phyloP scores from a whole-genome alignment of 164 flowering plant genomes.

The Liquidambar formosana region DNA sequence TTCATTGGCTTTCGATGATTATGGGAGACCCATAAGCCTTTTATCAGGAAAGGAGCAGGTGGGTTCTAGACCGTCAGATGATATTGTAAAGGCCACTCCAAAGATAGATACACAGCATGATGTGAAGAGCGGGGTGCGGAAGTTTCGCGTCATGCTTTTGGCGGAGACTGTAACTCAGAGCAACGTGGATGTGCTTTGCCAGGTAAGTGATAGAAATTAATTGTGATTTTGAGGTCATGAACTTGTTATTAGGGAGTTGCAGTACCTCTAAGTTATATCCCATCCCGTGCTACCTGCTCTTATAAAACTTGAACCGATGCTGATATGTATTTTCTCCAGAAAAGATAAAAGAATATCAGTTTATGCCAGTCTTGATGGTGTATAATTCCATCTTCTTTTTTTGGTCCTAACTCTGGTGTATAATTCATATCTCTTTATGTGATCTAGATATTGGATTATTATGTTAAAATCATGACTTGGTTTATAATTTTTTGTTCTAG shows the following conservation, averaged over 20 bases:
- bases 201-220: constrained; percentile 1
- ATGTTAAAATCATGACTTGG: not conserved
- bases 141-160: constrained; percentile 14
- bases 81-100: not conserved
- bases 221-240: not conserved
- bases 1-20: constrained; percentile 16
- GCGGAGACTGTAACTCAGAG: constrained; percentile 15
- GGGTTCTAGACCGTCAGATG: not conserved
- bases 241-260: not conserved
- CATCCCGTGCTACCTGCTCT: not conserved
- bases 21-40: constrained; percentile 13
- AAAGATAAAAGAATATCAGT: not conserved
- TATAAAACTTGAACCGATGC: not conserved
- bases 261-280: not conserved
- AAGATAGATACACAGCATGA: not conserved
- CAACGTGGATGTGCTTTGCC: constrained; percentile 21
- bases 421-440: not conserved
- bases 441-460: not conserved
- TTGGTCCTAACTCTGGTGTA: too few relatives aligned
- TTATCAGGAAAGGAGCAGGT: not conserved
- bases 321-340: not conserved
- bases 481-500: constrained; percentile 1
- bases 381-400: not conserved
- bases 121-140: constrained; percentile 9
- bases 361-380: too few relatives aligned